phyloP scores from a whole-genome alignment of 176 grass and related monocot genomes.

The Oryza coarctata region DNA sequence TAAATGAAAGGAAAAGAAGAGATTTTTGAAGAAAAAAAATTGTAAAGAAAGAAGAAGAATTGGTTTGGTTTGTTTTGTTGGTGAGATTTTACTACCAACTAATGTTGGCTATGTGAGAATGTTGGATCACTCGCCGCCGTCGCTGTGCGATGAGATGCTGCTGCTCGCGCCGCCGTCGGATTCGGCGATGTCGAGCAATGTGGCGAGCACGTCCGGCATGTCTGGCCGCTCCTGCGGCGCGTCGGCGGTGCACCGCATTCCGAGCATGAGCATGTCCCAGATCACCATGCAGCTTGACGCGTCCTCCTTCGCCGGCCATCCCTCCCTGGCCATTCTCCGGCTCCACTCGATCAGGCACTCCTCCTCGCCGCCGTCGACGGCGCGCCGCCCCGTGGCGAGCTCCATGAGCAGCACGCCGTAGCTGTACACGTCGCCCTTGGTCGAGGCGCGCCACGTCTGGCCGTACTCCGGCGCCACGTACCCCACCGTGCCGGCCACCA shows the following conservation, averaged over 20 bases:
- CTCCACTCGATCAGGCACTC: constrained; percentile 81
- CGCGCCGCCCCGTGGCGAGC: constrained; percentile 62
- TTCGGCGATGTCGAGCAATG: constrained; percentile 34
- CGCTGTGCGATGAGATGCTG: neutral
- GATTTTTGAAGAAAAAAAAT: neutral
- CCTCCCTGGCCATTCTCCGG: constrained; percentile 44
- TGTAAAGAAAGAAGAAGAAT: neutral
- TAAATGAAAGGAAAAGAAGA: neutral
- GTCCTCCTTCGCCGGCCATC: neutral
- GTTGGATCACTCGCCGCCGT: neutral
- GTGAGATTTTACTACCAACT: neutral
- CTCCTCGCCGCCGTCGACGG: constrained; percentile 71
- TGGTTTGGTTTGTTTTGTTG: neutral
- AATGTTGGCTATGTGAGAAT: neutral
- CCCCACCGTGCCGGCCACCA: constrained; percentile 93
- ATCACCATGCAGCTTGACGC: neutral
- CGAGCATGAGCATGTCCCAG: constrained; percentile 50
- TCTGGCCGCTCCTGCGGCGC: constrained; percentile 59
- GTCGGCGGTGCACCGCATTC: constrained; percentile 64
- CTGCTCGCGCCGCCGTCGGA: neutral
- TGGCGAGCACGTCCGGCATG: constrained; percentile 49
- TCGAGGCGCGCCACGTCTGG: constrained; percentile 86
- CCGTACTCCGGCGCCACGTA: constrained; percentile 92
- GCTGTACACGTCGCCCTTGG: constrained; percentile 89
- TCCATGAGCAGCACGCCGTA: constrained; percentile 89